phyloP scores from a whole-genome alignment of 2,329 filamentous ascomycete species.

The Microsporum audouinii region DNA sequence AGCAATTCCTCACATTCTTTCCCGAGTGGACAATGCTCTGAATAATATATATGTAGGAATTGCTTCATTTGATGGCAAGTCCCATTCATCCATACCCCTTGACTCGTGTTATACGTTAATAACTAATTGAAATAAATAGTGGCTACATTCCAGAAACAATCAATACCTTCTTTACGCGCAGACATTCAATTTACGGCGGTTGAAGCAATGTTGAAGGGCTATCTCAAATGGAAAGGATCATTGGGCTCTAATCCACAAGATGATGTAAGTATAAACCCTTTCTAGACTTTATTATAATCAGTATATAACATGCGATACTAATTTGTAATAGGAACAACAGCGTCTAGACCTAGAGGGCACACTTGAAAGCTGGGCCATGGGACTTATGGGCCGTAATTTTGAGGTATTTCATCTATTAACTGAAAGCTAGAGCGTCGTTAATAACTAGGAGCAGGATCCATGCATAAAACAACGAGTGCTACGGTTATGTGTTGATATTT shows the following conservation, averaged over 20 bases:
- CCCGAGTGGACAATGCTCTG: constrained; percentile 61
- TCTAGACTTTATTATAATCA: neutral
- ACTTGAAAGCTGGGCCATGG: constrained; percentile 33
- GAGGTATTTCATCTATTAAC: constrained; percentile 21
- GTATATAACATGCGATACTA: neutral
- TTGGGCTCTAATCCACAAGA: constrained; percentile 43
- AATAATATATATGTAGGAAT: constrained; percentile 63
- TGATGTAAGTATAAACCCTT: constrained; percentile 27
- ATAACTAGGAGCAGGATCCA: constrained; percentile 49
- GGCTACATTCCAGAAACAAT: constrained; percentile 31
- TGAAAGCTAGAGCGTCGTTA: neutral
- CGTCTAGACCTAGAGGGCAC: constrained; percentile 28
- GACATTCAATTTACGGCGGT: constrained; percentile 86
- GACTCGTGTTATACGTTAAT: too few species aligned
- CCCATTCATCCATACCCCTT: neutral
- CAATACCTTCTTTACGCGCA: constrained; percentile 49
- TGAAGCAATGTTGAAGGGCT: constrained; percentile 79
- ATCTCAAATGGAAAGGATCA: constrained; percentile 60
- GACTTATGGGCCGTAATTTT: constrained; percentile 31
- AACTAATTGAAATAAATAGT: constrained; percentile 17
- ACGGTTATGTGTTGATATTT: constrained; percentile 73
- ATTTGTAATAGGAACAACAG: constrained; percentile 24
- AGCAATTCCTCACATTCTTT: constrained; percentile 77
- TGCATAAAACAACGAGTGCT: constrained; percentile 70
- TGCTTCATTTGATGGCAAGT: constrained; percentile 54